Evolutionary conservation across 208 protist species (phyloP), one percentile per base, ranked within the genome.

Genomic region (Acanthamoeba lenticulata): DNA sequence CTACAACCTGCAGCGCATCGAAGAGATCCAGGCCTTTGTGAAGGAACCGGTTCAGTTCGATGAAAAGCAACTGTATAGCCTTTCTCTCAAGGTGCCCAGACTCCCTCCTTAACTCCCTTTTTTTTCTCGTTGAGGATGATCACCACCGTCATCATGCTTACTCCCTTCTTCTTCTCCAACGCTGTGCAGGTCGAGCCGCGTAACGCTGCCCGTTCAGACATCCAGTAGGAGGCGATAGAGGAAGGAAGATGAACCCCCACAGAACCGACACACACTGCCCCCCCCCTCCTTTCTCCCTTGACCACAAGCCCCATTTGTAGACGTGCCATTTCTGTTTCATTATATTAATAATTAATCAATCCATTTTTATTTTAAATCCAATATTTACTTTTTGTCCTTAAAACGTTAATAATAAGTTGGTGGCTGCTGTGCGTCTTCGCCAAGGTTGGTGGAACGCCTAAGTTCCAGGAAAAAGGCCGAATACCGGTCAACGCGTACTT

Each of bases 21-120:
- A 77, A 21, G 65, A 81, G 34, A 45, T 93, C 29, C 62, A 85
- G 90, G 36, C 24, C 67, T 93, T 93, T 42, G 2, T 93, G 38
- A 81, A 47, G 67, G 45, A 74, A 4, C 69, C 52, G 13, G 34
- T 32, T 34, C 55, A 52, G 47, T 19, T 57, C 15, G 90, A 93
- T 34, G 90, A 93, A 13, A 83, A 93, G 24, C 42, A 93, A 65
- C 32, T 93, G 62, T 93, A 93, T 45, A 65, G 52, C 83, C 83
- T 90, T 69, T 90, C 83, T 69, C 83, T 90, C 83, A 90, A 90
- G 57, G 83, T 90, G 29, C 29, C 13, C n/a, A 29, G 21, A 57
- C 19, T n/a, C n/a, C n/a, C n/a, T n/a, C n/a, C n/a, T n/a, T n/a
- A n/a, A n/a, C n/a, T n/a, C n/a, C n/a, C n/a, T n/a, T n/a, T n/a